phyloP scores from a whole-genome alignment of 2,329 filamentous ascomycete species.

The Aspergillus ochraceus region DNA sequence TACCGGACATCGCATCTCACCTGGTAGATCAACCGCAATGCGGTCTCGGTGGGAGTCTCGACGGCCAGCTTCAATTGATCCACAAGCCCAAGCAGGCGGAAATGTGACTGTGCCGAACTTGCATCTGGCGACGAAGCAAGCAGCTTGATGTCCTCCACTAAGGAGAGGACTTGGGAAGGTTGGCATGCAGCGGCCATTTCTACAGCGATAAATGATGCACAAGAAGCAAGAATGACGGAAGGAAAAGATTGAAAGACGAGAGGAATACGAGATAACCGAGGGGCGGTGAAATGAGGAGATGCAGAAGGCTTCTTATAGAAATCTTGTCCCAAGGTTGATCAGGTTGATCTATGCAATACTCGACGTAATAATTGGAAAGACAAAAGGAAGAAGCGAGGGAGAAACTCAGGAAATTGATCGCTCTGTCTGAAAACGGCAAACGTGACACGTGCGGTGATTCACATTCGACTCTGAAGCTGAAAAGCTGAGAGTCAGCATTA shows the following conservation, averaged over 20 bases:
- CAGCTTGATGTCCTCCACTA: conserved; percentile 14
- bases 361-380: neutral
- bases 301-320: neutral
- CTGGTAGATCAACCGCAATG: conserved; percentile 35
- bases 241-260: neutral
- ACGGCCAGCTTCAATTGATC: conserved; percentile 28
- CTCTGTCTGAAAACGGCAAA: neutral
- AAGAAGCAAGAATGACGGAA: neutral
- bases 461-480: too few species aligned
- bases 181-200: conserved; percentile 6
- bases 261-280: neutral
- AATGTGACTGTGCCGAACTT: conserved; percentile 21
- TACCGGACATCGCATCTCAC: conserved; percentile 14
- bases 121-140: conserved; percentile 17
- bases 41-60: conserved; percentile 34
- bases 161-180: conserved; percentile 4
- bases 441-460: too few species aligned
- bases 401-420: too few species aligned
- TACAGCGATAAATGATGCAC: neutral
- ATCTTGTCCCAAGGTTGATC: neutral
- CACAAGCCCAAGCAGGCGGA: conserved; percentile 28
- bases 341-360: too few species aligned
- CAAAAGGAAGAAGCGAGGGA: neutral
- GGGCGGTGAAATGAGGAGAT: neutral
- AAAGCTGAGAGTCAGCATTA: too few species aligned